Conservation (phyloP, 441 rosid genomes). For the Brassica hybrid region DNA sequence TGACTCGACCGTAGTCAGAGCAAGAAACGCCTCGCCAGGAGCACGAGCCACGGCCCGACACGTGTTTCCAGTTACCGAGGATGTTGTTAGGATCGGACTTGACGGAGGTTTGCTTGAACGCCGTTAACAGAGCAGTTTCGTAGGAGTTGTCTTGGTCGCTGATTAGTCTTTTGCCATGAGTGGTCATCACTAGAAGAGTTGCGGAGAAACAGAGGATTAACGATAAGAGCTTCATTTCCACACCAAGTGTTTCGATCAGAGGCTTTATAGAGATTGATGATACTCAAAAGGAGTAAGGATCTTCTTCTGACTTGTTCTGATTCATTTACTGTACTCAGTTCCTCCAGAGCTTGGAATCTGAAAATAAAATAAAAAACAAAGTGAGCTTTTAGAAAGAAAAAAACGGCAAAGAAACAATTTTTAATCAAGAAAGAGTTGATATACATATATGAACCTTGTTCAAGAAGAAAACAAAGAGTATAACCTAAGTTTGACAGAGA, state of each 20-base stretch:
- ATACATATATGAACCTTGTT: constrained; percentile 23
- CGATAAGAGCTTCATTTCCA: constrained; percentile 26
- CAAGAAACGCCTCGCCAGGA: constrained; percentile 76
- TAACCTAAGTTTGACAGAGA: constrained; percentile 20
- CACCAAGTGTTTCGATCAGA: constrained; percentile 11
- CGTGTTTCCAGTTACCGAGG: constrained; percentile 59
- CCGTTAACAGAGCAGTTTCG: constrained; percentile 49
- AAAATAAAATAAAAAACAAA: constrained; percentile 23
- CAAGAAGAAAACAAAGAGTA: constrained; percentile 32
- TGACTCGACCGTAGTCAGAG: constrained; percentile 52
- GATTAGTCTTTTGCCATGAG: constrained; percentile 20
- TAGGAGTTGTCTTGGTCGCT: not conserved
- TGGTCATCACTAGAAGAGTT: not conserved
- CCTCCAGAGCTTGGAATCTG: constrained; percentile 7
- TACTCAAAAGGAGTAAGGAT: not conserved
- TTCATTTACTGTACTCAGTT: constrained; percentile 22
- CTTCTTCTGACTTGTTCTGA: not conserved
- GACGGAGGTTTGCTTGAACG: constrained; percentile 65
- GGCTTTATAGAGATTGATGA: constrained; percentile 3
- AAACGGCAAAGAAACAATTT: not conserved
- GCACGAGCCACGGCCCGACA: constrained; percentile 48
- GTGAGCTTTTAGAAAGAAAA: constrained; percentile 10
- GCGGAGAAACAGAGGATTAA: constrained; percentile 18
- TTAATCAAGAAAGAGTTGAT: not conserved
- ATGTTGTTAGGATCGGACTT: constrained; percentile 56